Base-by-base conservation (phyloP, 768 basidiomycete genomes). In the Trametes sanguinea region DNA sequence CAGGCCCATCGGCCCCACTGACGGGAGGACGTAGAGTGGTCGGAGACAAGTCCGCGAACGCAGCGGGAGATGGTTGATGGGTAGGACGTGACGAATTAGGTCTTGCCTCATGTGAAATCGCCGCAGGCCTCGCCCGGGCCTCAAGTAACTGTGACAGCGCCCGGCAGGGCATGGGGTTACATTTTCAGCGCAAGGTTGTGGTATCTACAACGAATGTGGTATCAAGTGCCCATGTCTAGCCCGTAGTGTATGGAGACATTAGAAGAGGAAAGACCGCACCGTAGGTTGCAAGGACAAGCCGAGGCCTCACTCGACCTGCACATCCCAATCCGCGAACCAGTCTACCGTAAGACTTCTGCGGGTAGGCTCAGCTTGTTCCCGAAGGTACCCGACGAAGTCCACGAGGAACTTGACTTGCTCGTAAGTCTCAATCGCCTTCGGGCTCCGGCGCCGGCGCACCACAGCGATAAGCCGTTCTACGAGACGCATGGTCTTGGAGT, bases 351-450 rank as follows among this genome's bases (percentile, higher is more conserved):
- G 1, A 16, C 8, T 16, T 47, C 50, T 10, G 11, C 33, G 51
- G 30, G 8, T n/a, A 14, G 46, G 27, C 29, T 51, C 22, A 32
- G 58, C 22, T 16, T 51, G 58, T 2, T 48, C 60, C 40, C 67
- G 62, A 60, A 92, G 70, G 74, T 82, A 85, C 42, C 87, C 83
- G 3, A 92, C 84, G 72, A 85, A 95, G 33, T 92, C 88, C 0
- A 88, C 84, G 51, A 95, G 74, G 69, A 95, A 94, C 65, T 80
- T 77, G 14, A 96, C 96, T 74, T 98, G 95, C 71, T 97, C 94
- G 71, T 90, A 88, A 3, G 94, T 96, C 73, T 98, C 96, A 43
- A 98, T 84, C 1, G 95, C 94, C 72, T 98, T 98, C 59, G 88
- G 74, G 67, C 94, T 94, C 63, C 95, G 77, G 63, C 94, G 77